Percentiles rank a stretch among this genome's conserved stretches.
These are phyloP conservation scores for Fagopyrum tataricum DNA, from an alignment of 148 eudicot genomes.

Conservation along the genomic window DNA sequence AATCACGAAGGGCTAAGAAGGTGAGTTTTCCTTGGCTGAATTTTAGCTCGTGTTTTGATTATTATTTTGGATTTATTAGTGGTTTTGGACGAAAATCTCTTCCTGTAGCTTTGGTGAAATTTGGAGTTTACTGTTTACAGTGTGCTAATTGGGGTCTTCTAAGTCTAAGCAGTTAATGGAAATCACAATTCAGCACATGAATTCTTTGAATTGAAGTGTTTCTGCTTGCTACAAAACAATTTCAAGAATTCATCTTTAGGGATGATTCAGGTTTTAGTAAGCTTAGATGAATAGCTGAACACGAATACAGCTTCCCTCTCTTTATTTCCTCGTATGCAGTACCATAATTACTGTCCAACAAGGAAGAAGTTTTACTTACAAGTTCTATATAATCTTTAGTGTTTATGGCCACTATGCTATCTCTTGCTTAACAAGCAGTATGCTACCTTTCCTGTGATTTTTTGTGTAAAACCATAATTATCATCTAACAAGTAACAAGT, in stretches of 20 bases:
- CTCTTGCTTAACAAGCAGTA: too few relatives aligned
- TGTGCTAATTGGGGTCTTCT: not conserved
- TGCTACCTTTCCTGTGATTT: too few relatives aligned
- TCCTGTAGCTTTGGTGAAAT: not conserved
- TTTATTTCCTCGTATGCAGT: not conserved
- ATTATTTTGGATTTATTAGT: not conserved
- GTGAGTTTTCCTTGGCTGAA: constrained; percentile 21
- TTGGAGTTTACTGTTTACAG: not conserved
- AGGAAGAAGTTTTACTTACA: not conserved
- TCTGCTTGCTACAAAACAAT: not conserved
- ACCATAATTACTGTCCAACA: not conserved
- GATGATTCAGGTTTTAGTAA: not conserved
- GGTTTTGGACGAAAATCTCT: not conserved
- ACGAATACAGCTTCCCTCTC: not conserved
- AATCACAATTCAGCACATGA: not conserved
- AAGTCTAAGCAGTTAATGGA: not conserved
- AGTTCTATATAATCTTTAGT: not conserved
- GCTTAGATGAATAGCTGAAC: not conserved
- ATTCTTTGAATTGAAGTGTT: not conserved
- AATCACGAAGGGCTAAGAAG: constrained; percentile 43
- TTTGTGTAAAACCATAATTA: too few relatives aligned
- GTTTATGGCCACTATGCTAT: not conserved
- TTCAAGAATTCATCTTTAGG: not conserved
- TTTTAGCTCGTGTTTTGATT: not conserved
- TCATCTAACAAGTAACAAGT: too few relatives aligned